Base-by-base conservation (phyloP, 164 flowering plant genomes). In the Echeveria elegans region DNA sequence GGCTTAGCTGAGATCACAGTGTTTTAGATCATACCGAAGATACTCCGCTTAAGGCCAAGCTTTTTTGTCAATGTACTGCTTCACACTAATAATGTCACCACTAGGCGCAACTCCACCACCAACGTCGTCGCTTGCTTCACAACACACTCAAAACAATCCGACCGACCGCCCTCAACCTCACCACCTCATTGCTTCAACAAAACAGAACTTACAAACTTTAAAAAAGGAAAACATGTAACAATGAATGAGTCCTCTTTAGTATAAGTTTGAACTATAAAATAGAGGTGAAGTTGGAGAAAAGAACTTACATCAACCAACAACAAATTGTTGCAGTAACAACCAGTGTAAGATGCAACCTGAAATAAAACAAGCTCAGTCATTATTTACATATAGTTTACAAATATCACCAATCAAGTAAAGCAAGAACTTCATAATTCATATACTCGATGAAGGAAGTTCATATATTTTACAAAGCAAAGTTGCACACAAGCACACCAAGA, bases 281-380 rank as follows among this genome's bases (percentile, higher is more conserved):
- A 30, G 31, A 58, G 5, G 12, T 1, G 29, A 58, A 21, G 2
- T 45, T 21, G 26, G 16, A 58, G 28, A 7, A 63, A 18, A 21
- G 47, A 40, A 50, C 73, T 74, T 67, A 74, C 77, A 74, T 67
- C 73, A 74, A 63, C 77, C 77, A 74, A 52, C 77, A 74, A 24
- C 77, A 70, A 26, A 63, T 71, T 50, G 73, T 74, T 11, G 77
- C 65, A 2, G 77, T 74, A 29, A 71, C 64, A 34, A 74, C 63
- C 73, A 74, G 59, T 43, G 77, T 70, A 21, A 71, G 47, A 50
- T 74, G 73, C 30, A 74, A 68, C 71, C 73, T 74, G 73, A 60
- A 26, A 64, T 6, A 15, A 40, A 28, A 31, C 26, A 45, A 67
- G 69, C 24, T 34, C 7, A 32, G 43, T 41, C 67, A 65, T 65